A percentile compares a stretch with the other conserved stretches of the same genome.
Evolutionary conservation across 768 basidiomycete species (phyloP).

Genomic region (Mycena pura): DNA sequence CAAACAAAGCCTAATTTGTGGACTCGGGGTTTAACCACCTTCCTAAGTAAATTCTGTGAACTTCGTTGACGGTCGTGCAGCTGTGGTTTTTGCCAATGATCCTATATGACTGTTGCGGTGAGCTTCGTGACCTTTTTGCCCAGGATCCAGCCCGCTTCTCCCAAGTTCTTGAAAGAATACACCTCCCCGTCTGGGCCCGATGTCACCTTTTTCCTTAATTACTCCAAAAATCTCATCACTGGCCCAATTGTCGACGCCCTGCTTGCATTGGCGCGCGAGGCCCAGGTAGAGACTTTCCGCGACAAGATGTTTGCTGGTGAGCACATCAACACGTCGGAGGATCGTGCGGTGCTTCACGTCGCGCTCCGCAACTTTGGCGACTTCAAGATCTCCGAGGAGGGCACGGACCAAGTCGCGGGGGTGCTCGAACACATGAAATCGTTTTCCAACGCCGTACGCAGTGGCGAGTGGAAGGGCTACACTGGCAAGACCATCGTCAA

Average conservation of each 20-base stretch:
- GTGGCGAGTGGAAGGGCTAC: conserved; percentile 94
- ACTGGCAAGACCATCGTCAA: conserved; percentile 97
- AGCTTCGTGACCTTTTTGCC: conserved; percentile 93
- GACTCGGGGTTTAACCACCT: too few relatives aligned
- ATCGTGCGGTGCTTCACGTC: conserved; percentile 94
- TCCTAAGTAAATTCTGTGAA: too few relatives aligned
- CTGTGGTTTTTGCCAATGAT: too few relatives aligned
- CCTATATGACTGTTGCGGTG: too few relatives aligned
- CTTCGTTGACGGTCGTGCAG: too few relatives aligned
- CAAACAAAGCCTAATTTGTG: too few relatives aligned
- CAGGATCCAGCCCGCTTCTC: conserved; percentile 87
- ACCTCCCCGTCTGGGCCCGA: conserved; percentile 66
- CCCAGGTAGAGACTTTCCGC: conserved; percentile 80
- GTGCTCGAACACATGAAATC: conserved; percentile 92
- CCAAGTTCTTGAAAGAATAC: conserved; percentile 84
- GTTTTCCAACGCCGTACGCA: conserved; percentile 86
- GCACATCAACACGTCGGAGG: conserved; percentile 99
- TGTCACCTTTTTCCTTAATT: conserved; percentile 90
- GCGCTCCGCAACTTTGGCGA: conserved; percentile 84
- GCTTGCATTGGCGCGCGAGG: conserved; percentile 83
- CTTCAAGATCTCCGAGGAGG: conserved; percentile 81
- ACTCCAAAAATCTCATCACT: conserved; percentile 96
- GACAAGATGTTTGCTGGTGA: conserved; percentile 95
- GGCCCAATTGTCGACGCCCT: conserved; percentile 81
- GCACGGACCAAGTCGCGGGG: conserved; percentile 79